A percentile compares a stretch with the other conserved stretches of the same genome.
phyloP scores from a whole-genome alignment of 2,329 filamentous ascomycete genomes.

The Botrytis aclada region DNA sequence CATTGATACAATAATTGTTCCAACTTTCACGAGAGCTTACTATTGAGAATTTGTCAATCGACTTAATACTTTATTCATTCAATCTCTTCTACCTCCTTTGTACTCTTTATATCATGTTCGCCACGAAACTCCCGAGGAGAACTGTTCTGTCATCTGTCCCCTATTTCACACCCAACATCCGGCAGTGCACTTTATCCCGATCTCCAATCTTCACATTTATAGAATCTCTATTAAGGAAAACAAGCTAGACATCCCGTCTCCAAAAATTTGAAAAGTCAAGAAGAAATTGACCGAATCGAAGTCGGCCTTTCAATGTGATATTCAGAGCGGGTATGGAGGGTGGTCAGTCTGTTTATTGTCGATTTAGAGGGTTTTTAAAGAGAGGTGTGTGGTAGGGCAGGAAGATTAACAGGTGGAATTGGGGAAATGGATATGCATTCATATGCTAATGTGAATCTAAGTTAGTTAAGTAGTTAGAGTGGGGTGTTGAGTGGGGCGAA shows the following conservation, averaged over 20 bases:
- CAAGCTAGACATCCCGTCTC: background rate
- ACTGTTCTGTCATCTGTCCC: background rate
- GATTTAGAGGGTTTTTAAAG: background rate
- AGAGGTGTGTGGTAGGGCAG: too few species aligned
- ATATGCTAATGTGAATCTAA: background rate
- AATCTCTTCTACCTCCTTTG: background rate
- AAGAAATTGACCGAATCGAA: too few species aligned
- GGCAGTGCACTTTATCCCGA: rapidly evolving
- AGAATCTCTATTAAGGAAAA: background rate
- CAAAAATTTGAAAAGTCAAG: background rate
- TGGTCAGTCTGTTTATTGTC: background rate
- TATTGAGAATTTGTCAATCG: background rate
- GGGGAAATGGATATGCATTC: rapidly evolving
- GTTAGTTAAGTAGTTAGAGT: too few species aligned
- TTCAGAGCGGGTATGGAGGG: background rate
- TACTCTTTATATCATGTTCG: background rate
- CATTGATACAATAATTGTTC: background rate
- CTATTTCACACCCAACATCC: rapidly evolving
- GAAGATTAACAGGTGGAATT: background rate
- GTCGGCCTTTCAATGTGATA: background rate
- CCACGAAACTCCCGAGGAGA: background rate
- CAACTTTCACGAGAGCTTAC: background rate
- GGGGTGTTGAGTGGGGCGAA: background rate
- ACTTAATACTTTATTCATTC: rapidly evolving
- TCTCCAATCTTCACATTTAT: background rate